Evolutionary conservation across 805 yeast genomes (phyloP).

Genomic region (Debaryomyces castellii): DNA sequence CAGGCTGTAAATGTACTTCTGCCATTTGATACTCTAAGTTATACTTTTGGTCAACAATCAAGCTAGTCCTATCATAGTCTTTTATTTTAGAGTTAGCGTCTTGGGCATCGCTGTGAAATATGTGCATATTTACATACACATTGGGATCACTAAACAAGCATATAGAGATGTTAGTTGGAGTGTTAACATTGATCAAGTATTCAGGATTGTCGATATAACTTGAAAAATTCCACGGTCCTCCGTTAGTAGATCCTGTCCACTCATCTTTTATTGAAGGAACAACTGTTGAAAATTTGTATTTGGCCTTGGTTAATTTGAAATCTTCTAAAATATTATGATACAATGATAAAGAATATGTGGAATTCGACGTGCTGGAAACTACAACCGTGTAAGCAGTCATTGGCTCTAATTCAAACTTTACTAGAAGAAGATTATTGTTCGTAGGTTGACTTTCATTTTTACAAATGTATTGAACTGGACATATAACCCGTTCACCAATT

Average conservation of each 20-base stretch:
- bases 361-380: slow-evolving; percentile 17
- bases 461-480: slow-evolving; percentile 19
- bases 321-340: slow-evolving; percentile 27
- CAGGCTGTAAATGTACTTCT: slow-evolving; percentile 24
- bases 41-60: slow-evolving; percentile 37
- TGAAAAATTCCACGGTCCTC: slow-evolving; percentile 54
- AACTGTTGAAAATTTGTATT: slow-evolving; percentile 15
- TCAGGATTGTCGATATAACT: slow-evolving; percentile 58
- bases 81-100: slow-evolving; percentile 18
- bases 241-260: slow-evolving; percentile 48
- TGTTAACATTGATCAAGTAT: slow-evolving; percentile 27
- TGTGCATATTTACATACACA: slow-evolving; percentile 39
- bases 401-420: slow-evolving; percentile 28
- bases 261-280: slow-evolving; percentile 27
- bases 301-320: slow-evolving; percentile 28
- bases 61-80: slow-evolving; percentile 24
- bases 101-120: slow-evolving; percentile 38
- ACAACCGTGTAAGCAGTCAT: slow-evolving; percentile 23
- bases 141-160: slow-evolving; percentile 20
- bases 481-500: slow-evolving; percentile 29
- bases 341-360: slow-evolving; percentile 26
- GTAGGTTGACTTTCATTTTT: slow-evolving; percentile 24
- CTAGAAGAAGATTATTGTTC: slow-evolving; percentile 36
- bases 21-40: slow-evolving; percentile 19
- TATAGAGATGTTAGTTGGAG: slow-evolving; percentile 15